Percentiles rank a stretch among this genome's conserved stretches.
These are phyloP conservation scores for Talaromyces sp. DNA, from an alignment of 2,329 filamentous ascomycete species.

Conservation along the genomic window DNA sequence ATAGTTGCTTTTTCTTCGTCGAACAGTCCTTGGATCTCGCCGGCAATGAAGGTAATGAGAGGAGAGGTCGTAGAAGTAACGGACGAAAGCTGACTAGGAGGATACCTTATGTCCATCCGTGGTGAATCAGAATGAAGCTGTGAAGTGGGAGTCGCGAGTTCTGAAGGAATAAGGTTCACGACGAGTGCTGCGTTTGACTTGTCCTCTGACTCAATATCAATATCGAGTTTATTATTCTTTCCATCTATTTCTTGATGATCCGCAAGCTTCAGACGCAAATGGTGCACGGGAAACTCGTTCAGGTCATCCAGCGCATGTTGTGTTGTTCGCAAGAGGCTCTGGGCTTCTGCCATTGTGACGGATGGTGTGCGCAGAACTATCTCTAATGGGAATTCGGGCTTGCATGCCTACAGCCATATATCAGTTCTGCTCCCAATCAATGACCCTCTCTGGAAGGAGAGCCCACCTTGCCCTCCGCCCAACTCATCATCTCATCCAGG, in stretches of 20 bases:
- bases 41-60: slow-evolving; percentile 72
- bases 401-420: slow-evolving; percentile 62
- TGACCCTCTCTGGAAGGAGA: too few relatives aligned
- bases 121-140: slow-evolving; percentile 66
- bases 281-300: slow-evolving; percentile 81
- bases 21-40: slow-evolving; percentile 73
- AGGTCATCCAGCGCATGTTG: slow-evolving; percentile 83
- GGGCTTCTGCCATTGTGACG: slow-evolving; percentile 63
- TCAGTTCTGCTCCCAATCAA: neutral
- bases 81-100: slow-evolving; percentile 63
- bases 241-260: slow-evolving; percentile 30
- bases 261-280: slow-evolving; percentile 66
- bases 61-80: slow-evolving; percentile 66
- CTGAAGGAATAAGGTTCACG: slow-evolving; percentile 61
- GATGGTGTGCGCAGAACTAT: slow-evolving; percentile 70
- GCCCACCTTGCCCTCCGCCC: slow-evolving; percentile 81
- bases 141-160: slow-evolving; percentile 52
- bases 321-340: slow-evolving; percentile 71
- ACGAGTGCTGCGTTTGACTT: slow-evolving; percentile 58
- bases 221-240: slow-evolving; percentile 4
- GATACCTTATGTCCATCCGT: slow-evolving; percentile 73
- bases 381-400: slow-evolving; percentile 79
- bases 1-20: slow-evolving; percentile 85
- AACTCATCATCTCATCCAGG: slow-evolving; percentile 78
- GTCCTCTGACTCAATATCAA: slow-evolving; percentile 20